These are phyloP conservation scores for Clonostachys byssicola DNA, from an alignment of 2,329 filamentous ascomycete species.

Conservation along the genomic window DNA sequence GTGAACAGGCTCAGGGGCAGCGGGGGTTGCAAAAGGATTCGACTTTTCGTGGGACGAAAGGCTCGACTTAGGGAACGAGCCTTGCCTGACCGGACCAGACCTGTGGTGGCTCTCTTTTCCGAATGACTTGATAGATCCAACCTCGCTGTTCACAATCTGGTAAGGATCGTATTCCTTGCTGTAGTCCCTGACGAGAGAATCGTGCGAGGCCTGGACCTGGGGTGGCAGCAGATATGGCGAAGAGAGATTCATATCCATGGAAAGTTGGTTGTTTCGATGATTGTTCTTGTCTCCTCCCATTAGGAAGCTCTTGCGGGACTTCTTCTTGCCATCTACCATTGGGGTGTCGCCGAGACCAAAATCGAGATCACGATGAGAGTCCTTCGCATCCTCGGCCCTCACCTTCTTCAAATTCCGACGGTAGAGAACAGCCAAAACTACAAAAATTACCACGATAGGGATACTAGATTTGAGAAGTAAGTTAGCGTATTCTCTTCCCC, in stretches of 20 bases:
- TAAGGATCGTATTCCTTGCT: constrained; percentile 81
- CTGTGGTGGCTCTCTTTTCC: constrained; percentile 23
- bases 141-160: constrained; percentile 56
- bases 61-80: constrained; percentile 39
- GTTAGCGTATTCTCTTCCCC: background rate
- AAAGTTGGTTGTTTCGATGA: constrained; percentile 49
- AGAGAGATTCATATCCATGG: constrained; percentile 70
- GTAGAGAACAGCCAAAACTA: constrained; percentile 73
- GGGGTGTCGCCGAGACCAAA: constrained; percentile 70
- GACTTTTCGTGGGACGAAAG: constrained; percentile 22
- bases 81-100: constrained; percentile 21
- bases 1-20: constrained; percentile 20
- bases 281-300: constrained; percentile 49
- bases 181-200: constrained; percentile 41
- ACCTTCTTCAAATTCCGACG: constrained; percentile 71
- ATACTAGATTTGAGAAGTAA: constrained; percentile 50
- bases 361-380: constrained; percentile 87
- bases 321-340: constrained; percentile 21
- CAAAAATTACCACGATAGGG: constrained; percentile 63
- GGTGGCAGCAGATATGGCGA: constrained; percentile 93
- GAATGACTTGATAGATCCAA: constrained; percentile 50
- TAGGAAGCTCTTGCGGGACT: constrained; percentile 20
- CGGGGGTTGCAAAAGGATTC: constrained; percentile 29
- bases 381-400: constrained; percentile 72
- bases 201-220: constrained; percentile 83